Base-by-base conservation (phyloP, 2,329 filamentous ascomycete species). In the Lomentospora prolificans region DNA sequence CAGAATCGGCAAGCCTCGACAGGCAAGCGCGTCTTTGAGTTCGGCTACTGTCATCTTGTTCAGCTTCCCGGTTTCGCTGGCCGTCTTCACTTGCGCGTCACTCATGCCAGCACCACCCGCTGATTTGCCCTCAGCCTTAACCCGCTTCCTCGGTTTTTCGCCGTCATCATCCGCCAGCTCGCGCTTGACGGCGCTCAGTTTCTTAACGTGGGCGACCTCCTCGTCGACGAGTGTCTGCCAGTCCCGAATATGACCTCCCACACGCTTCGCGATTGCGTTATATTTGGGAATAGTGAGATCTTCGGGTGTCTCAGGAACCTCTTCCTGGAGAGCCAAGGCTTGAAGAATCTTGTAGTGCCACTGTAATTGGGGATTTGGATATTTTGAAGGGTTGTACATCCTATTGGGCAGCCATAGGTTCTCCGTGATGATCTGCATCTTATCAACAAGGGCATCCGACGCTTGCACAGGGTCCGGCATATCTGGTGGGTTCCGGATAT, bases 331-430 rank as follows among this genome's bases (percentile, higher is more conserved):
- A 0, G 94, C 94, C 57, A 96, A 78, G 5, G 89, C 87, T 70
- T 99, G 94, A 0, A 99, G 74, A 50, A 99, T 95, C 59, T 84
- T 86, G 75, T 97, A 99, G 72, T 97, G 94, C 91, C 92, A 99
- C 71, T 99, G 94, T 24, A 99, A 76, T 7, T 88, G 81, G 8
- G 91, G 90, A 59, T 99, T 99, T 0, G 94, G 89, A 64, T 96
- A 97, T 64, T 87, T 94, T 1, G 76, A 75, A 1, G 92, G 91
- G 61, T 95, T 87, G 65, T 95, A 99, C 30, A 81, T 76, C 4
- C 81, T 90, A 64, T 89, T 91, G 0, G 94, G 94, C 6, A 99
- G 80, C 66, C 96, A 90, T 0, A 96, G 74, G 61, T 95, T 90
- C 66, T 94, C 86, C 2, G 96, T 75, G 3, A 96, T 81, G 4